Base-by-base conservation (phyloP, 1,284 basidiomycete genomes). In the Vanrija humicola region DNA sequence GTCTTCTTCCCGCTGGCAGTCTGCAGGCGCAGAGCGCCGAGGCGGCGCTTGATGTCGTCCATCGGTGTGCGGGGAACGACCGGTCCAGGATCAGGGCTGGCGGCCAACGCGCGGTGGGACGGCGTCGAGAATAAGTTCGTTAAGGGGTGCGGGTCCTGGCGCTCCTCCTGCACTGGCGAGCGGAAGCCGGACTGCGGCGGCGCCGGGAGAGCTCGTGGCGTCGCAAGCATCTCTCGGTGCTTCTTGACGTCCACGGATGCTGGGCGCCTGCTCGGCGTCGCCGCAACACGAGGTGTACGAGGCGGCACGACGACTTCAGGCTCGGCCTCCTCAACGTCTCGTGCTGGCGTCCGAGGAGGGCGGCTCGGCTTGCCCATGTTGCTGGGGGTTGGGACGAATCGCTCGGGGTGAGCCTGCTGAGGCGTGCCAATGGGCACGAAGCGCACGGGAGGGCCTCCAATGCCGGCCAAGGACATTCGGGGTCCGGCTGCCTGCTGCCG, bases 171-270 rank as follows among this genome's bases (percentile, higher is more conserved):
- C 12, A 67, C 56, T 18, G 66, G 64, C 15, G 56, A 55, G 25
- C 64, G 64, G 67, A 74, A 74, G 4, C 63, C 58, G 43, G 56
- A 62, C 3, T 53, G 42, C 0, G 67, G 68, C 5, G 66, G 67
- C 5, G 61, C 53, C n/a, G 69, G 70, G 3, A 75, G 62, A 9
- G 59, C 58, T 26, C 70, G 65, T 10, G 73, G 73, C 0, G 73
- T 73, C 14, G 66, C 70, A 18, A 75, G 63, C 12, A 45, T 23
- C 6, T 49, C 49, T 16, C 59, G 52, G 42, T 57, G 55, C 50
- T 51, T 67, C 60, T 16, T 60, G 53, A 15, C 57, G 55, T 26
- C 64, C 55, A 34, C 34, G 9, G 34, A 34, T 5, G 34, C 34
- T 14, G 34, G 14, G 34, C 34, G 34, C 12, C 34, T 12, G 34